These are phyloP conservation scores for Thuja plicata DNA, from an alignment of 83 land plant genomes.

Conservation along the genomic window DNA sequence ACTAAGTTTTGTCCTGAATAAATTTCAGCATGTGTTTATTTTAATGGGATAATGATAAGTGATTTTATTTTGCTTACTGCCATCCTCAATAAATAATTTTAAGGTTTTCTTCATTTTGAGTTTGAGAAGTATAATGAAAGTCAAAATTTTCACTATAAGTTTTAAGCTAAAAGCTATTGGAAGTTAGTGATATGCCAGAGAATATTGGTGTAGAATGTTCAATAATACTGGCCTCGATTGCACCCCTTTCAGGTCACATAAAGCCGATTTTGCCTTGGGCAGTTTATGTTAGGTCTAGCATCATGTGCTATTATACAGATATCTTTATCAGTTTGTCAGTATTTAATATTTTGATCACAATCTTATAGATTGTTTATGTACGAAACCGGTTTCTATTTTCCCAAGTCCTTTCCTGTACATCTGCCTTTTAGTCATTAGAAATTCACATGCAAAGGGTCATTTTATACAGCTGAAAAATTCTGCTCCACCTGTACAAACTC, in stretches of 20 bases:
- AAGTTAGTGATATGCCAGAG: not conserved
- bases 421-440: not conserved
- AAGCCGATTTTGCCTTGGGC: not conserved
- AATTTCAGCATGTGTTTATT: not conserved
- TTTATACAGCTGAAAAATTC: not conserved
- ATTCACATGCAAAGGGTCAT: not conserved
- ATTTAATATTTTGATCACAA: not conserved
- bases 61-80: not conserved
- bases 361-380: not conserved
- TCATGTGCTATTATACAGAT: not conserved
- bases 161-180: not conserved
- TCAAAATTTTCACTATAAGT: not conserved
- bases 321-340: not conserved
- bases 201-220: not conserved
- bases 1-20: not conserved
- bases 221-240: not conserved
- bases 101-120: not conserved
- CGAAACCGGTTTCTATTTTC: not conserved
- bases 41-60: not conserved
- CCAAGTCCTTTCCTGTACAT: not conserved
- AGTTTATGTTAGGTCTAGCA: not conserved
- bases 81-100: not conserved
- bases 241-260: not conserved
- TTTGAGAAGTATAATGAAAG: not conserved
- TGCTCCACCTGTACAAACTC: not conserved